phyloP scores from a whole-genome alignment of 2,329 filamentous ascomycete genomes.

The Dactylellina haptotyla region DNA sequence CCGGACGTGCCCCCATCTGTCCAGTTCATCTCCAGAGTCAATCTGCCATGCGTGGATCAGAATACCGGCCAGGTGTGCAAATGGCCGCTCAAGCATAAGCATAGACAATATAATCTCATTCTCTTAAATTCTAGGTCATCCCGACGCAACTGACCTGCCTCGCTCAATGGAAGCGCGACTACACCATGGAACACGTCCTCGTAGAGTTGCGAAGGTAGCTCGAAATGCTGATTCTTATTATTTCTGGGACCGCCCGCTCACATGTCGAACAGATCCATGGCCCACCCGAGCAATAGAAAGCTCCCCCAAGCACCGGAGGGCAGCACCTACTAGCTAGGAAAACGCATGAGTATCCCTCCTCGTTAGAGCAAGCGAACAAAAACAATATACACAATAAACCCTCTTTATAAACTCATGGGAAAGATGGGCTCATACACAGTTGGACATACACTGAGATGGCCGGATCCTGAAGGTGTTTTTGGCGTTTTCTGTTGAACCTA shows the following conservation, averaged over 20 bases:
- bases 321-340: conserved; percentile 66
- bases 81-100: not conserved
- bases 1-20: conserved; percentile 89
- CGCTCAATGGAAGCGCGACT: conserved; percentile 88
- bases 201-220: conserved; percentile 81
- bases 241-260: not conserved
- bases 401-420: not conserved
- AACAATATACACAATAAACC: not conserved
- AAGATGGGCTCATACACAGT: conserved; percentile 9
- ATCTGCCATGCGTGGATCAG: conserved; percentile 91
- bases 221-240: not conserved
- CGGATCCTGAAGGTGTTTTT: conserved; percentile 31
- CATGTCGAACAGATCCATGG: conserved; percentile 78
- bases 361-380: not conserved
- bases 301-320: conserved; percentile 92
- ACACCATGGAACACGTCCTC: conserved; percentile 93
- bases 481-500: conserved; percentile 28
- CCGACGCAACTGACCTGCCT: conserved; percentile 84
- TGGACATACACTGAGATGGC: not conserved
- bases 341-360: not conserved
- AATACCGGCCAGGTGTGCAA: conserved; percentile 74
- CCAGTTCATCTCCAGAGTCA: conserved; percentile 92
- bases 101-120: not conserved
- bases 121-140: conserved; percentile 71
- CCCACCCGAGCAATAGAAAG: conserved; percentile 89